Evolutionary conservation across 192 early-diverging fungal species (phyloP).

Genomic region (Coemansia guatemalensis): DNA sequence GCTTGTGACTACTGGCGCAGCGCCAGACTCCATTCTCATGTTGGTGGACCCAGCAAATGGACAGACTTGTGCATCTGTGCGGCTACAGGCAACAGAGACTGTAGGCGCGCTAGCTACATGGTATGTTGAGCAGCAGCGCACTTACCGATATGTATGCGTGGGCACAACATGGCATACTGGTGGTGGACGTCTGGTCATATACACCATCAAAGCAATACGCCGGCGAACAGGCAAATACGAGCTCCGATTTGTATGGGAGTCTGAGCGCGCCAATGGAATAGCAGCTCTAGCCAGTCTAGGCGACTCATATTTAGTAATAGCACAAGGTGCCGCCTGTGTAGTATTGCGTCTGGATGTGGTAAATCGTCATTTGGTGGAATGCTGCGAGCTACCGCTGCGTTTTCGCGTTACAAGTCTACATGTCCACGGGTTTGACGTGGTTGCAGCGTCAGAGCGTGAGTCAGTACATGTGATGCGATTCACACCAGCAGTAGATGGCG

Average conservation of each 20-base stretch:
- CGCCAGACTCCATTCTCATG: constrained; percentile 12
- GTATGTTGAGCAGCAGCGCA: constrained; percentile 31
- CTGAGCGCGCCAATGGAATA: constrained; percentile 26
- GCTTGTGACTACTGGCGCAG: constrained; percentile 16
- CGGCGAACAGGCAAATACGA: constrained; percentile 14
- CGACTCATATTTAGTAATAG: constrained; percentile 43
- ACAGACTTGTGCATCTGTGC: constrained; percentile 11
- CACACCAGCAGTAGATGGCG: constrained; percentile 1
- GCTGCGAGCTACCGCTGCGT: constrained; percentile 26
- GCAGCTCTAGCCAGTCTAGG: constrained; percentile 33
- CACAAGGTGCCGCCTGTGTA: constrained; percentile 13
- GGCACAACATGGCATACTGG: constrained; percentile 27
- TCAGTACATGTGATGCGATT: constrained; percentile 32
- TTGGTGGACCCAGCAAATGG: constrained; percentile 20
- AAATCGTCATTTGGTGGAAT: constrained; percentile 35
- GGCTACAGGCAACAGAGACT: constrained; percentile 20
- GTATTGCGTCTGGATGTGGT: constrained; percentile 41
- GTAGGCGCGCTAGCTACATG: constrained; percentile 33
- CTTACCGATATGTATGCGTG: constrained; percentile 43
- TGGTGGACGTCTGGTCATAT: constrained; percentile 38
- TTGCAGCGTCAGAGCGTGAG: constrained; percentile 39
- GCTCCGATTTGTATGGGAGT: constrained; percentile 50
- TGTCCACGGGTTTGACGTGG: constrained; percentile 25
- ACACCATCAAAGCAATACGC: constrained; percentile 27
- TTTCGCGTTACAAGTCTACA: constrained; percentile 26